Evolutionary conservation across 371 early-diverging fungal species (phyloP), one percentile per base, ranked within the genome.

Genomic region (Blakeslea trispora): DNA sequence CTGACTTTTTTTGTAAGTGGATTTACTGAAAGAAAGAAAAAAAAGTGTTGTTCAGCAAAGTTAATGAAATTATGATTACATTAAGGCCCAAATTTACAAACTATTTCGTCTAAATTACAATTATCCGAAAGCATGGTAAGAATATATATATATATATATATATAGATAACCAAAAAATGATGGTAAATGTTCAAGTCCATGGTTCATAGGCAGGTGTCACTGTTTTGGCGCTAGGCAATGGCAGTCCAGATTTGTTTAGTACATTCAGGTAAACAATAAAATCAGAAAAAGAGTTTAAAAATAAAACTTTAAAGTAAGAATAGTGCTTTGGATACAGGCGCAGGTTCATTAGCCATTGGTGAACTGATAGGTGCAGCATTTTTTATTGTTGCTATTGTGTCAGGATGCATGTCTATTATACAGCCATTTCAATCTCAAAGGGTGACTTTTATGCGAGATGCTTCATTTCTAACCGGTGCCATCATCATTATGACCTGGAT

Each of bases 201-300:
- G n/a, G n/a, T 56, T 34, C 39, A 41, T 55, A 85, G 81, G 93
- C 93, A 3, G 93, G 93, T 14, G 92, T 93, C 6, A 92, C 93
- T 0, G 80, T 93, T 59, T 61, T 93, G 34, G 93, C 93, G 0
- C 80, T 93, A 37, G 94, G 94, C 11, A 93, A 93, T 65, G 93
- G 89, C 13, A 88, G 90, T 21, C 91, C 93, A 3, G 93, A 93
- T 53, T 58, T 93, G 48, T 89, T 92, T 54, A 81, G 87, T 42
- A 92, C 91, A 0, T 88, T 90, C 50, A 79, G 76, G 80, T 74
- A n/a, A n/a, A 72, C 23, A 37, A 7, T 9, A 2, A n/a, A 11
- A 14, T 19, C 22, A 21, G 22, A 11, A 17, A 11, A 28, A n/a
- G n/a, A n/a, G n/a, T n/a, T n/a, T n/a, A n/a, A n/a, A n/a, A n/a